Conservation (phyloP, 2,329 filamentous ascomycete genomes). For the Fusarium hainanense region DNA sequence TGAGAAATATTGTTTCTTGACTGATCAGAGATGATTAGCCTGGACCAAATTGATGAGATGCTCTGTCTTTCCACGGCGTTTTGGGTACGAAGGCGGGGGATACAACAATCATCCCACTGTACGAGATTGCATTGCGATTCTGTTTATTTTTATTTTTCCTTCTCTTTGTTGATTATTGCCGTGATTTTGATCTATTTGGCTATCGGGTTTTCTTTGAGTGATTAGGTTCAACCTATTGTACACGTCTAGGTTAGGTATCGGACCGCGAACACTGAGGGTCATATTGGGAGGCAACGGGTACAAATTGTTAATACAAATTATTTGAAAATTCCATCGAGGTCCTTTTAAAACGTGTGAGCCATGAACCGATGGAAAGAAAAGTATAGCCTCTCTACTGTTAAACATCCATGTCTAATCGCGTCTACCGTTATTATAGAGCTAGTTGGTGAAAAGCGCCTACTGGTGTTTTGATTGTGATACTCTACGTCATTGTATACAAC, state of each 20-base stretch:
- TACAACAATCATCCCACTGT: background rate
- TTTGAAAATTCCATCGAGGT: background rate
- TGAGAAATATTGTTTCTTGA: conserved; percentile 3
- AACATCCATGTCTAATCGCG: background rate
- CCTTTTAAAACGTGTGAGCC: background rate
- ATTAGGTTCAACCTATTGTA: background rate
- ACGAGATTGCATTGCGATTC: background rate
- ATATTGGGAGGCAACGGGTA: background rate
- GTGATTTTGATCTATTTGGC: background rate
- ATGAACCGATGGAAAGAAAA: background rate
- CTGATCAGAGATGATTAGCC: conserved; percentile 31
- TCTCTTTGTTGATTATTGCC: background rate
- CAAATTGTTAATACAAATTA: background rate
- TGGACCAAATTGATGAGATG: conserved; percentile 10
- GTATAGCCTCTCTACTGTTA: background rate
- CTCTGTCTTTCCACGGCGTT: conserved; percentile 16
- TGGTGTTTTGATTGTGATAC: background rate
- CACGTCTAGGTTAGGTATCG: background rate
- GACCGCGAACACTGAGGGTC: background rate
- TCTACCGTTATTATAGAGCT: background rate
- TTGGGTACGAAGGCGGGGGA: background rate
- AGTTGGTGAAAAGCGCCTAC: background rate
- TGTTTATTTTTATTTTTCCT: background rate
- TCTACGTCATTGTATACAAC: conserved; percentile 29
- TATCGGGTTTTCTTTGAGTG: background rate